phyloP scores from a whole-genome alignment of 108 stramenopile species.

The Epithemia pelagica region DNA sequence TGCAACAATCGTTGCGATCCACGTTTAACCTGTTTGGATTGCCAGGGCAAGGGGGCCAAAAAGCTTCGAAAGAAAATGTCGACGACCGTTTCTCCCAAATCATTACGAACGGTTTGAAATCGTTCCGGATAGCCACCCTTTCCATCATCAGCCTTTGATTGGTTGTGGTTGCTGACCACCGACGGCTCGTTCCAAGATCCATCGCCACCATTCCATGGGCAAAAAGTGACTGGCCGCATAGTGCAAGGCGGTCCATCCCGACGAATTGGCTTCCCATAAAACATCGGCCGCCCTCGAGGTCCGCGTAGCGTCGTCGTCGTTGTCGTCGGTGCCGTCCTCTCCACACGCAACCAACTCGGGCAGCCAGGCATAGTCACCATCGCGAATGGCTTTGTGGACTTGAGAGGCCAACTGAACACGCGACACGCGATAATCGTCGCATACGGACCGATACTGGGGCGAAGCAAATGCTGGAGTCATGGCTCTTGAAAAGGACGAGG shows the following conservation, averaged over 20 bases:
- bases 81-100: constrained; percentile 17
- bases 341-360: not conserved
- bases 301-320: not conserved
- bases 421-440: not conserved
- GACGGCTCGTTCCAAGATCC: constrained; percentile 7
- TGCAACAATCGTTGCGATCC: not conserved
- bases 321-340: not conserved
- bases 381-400: constrained; percentile 5
- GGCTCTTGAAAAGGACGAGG: too few relatives aligned
- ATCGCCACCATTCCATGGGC: constrained; percentile 10
- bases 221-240: constrained; percentile 13
- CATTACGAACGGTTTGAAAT: not conserved
- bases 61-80: constrained; percentile 16
- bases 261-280: constrained; percentile 3
- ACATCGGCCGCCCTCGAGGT: not conserved
- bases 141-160: too few relatives aligned
- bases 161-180: not conserved
- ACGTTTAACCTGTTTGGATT: constrained; percentile 3
- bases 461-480: not conserved
- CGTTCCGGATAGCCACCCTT: not conserved
- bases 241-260: constrained; percentile 19
- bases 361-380: constrained; percentile 3
- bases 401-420: not conserved
- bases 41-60: constrained; percentile 20
- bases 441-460: not conserved